Evolutionary conservation across 768 basidiomycete genomes (phyloP), one percentile per base, ranked within the genome.

Genomic region (Pulveroboletus sp.): DNA sequence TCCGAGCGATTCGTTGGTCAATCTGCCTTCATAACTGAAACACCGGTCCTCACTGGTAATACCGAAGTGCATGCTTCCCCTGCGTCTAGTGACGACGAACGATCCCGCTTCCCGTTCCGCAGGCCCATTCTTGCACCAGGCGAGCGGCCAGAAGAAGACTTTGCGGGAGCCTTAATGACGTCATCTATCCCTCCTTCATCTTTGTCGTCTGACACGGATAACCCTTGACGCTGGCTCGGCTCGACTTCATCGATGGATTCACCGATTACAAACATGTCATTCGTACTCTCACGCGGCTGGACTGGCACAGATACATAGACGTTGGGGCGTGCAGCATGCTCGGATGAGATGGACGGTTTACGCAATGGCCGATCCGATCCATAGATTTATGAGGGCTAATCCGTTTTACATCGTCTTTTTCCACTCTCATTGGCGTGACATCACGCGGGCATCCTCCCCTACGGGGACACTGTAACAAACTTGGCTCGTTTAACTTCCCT

Each of bases 211-310:
- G 61, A 60, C 49, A 44, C 51, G 42, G 54, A 63, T 52, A 55
- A 53, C 27, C 47, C 44, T 40, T 62, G 67, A 49, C 79, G 76
- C 57, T 74, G 73, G 47, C 63, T 68, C 40, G 63, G 77, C 32
- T 72, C 72, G 34, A 77, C 78, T 43, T 74, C 76, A 24, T 73
- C 73, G 5, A 76, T 45, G 47, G 54, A 55, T 46, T 43, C 39
- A 23, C 53, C 42, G 35, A 51, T 51, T 56, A 47, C 27, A 51
- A 36, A 30, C 54, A 31, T 49, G 37, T 42, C 45, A 43, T 37
- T 36, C 20, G 27, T 47, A 38, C 53, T 50, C 48, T 45, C 37
- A 30, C 32, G 36, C 34, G 39, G 51, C 46, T 47, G 37, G 46
- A 49, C 43, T 27, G 41, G 40, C 48, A 40, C 24, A 49, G 36